These are phyloP conservation scores for Arthonia radiata DNA, from an alignment of 495 filamentous ascomycete genomes.

Conservation along the genomic window DNA sequence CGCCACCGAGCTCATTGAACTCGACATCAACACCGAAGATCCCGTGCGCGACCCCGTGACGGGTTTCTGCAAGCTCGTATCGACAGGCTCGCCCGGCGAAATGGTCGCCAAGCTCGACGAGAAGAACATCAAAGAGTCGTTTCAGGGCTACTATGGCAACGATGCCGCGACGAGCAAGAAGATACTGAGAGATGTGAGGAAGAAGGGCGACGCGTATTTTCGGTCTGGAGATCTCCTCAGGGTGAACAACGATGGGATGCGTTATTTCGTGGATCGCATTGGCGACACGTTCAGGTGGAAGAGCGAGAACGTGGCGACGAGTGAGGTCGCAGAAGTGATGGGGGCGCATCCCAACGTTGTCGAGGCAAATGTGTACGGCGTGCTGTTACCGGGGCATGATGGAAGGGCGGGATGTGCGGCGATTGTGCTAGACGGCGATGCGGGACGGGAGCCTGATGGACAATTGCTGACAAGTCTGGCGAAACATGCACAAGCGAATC, in stretches of 20 bases:
- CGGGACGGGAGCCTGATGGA: slow-evolving; percentile 8
- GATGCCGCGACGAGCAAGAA: slow-evolving; percentile 47
- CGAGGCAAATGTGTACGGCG: slow-evolving; percentile 80
- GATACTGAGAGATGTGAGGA: slow-evolving; percentile 52
- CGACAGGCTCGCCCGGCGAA: slow-evolving; percentile 48
- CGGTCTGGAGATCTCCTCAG: slow-evolving; percentile 64
- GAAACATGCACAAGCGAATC: slow-evolving; percentile 22
- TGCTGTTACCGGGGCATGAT: slow-evolving; percentile 59
- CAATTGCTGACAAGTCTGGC: slow-evolving; percentile 32
- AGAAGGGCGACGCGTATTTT: slow-evolving; percentile 68
- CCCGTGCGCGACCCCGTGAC: slow-evolving; percentile 50
- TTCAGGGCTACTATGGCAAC: slow-evolving; percentile 80
- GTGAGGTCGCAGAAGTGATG: slow-evolving; percentile 54
- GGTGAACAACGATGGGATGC: slow-evolving; percentile 42
- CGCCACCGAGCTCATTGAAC: slow-evolving; percentile 33
- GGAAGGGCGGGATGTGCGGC: slow-evolving; percentile 70
- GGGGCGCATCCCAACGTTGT: slow-evolving; percentile 38
- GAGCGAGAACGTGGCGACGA: slow-evolving; percentile 73
- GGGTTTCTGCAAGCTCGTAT: slow-evolving; percentile 37
- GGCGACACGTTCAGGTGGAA: slow-evolving; percentile 96
- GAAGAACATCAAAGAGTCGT: slow-evolving; percentile 32
- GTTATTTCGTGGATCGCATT: slow-evolving; percentile 73
- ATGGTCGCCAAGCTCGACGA: slow-evolving; percentile 50
- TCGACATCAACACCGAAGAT: slow-evolving; percentile 46
- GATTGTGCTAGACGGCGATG: slow-evolving; percentile 26